Evolutionary conservation across 2,329 filamentous ascomycete genomes (phyloP).

Genomic region (Claviceps sorghi): DNA sequence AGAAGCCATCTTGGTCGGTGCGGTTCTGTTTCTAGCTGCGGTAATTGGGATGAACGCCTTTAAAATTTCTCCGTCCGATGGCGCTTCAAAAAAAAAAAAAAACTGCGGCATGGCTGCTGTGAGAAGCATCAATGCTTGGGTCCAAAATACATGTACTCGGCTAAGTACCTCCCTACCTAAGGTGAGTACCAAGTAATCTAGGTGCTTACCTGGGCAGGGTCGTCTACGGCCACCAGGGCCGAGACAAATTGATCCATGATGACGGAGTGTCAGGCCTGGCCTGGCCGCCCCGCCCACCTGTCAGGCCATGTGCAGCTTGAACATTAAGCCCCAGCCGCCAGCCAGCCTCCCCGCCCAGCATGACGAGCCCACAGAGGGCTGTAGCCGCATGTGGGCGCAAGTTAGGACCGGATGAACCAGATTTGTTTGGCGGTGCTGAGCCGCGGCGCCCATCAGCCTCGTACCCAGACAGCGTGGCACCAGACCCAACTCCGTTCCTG

Average conservation of each 20-base stretch:
- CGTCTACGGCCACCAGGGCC: too few species aligned
- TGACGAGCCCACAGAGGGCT: neutral
- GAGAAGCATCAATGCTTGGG: neutral
- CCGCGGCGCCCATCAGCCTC: neutral
- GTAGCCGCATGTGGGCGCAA: too few species aligned
- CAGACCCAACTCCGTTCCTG: neutral
- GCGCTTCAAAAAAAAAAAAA: neutral
- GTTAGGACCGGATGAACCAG: neutral
- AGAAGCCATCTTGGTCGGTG: neutral
- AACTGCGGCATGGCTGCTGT: neutral
- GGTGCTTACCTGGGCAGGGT: neutral
- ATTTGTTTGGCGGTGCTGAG: neutral
- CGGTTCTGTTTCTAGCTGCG: neutral
- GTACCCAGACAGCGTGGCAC: neutral
- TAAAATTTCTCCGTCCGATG: neutral
- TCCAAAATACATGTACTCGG: too few species aligned
- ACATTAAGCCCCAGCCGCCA: too few species aligned
- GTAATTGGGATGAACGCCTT: neutral
- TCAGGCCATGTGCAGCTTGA: too few species aligned
- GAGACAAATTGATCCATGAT: neutral
- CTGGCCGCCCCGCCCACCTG: slow-evolving; percentile 1
- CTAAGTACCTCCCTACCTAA: too few species aligned
- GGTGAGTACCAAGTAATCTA: too few species aligned
- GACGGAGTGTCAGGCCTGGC: neutral
- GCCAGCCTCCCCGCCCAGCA: too few species aligned